Evolutionary conservation across 2,329 filamentous ascomycete species (phyloP).

Genomic region (Orbilia blumenaviensis): DNA sequence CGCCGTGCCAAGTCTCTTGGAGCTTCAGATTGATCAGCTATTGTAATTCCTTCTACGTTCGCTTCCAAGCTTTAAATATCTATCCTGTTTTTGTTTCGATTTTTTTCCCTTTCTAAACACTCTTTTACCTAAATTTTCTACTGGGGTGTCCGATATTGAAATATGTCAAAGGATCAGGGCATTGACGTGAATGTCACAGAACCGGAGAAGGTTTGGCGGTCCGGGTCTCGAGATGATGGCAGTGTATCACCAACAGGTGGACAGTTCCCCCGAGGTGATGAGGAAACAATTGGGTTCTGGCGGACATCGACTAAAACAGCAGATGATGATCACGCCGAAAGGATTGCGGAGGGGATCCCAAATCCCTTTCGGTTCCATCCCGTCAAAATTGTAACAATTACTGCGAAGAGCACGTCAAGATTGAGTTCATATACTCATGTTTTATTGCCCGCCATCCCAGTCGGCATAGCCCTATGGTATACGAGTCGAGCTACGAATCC

Average conservation of each 20-base stretch:
- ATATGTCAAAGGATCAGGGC: neutral
- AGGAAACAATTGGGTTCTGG: conserved; percentile 31
- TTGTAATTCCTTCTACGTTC: neutral
- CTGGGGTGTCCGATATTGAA: neutral
- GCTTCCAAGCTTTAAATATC: neutral
- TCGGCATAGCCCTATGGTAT: conserved; percentile 39
- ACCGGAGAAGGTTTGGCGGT: conserved; percentile 35
- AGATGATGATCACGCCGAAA: conserved; percentile 15
- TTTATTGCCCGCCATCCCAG: conserved; percentile 39
- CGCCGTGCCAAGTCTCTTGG: neutral
- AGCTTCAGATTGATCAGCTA: neutral
- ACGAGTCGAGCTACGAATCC: conserved; percentile 10
- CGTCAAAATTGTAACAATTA: conserved; percentile 26
- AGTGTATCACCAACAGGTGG: conserved; percentile 26
- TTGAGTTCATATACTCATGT: conserved; percentile 27
- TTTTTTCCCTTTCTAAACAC: neutral
- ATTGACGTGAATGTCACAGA: neutral
- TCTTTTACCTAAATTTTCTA: neutral
- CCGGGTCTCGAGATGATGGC: neutral
- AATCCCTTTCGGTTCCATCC: conserved; percentile 35
- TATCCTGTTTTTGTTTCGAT: neutral
- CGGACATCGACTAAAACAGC: conserved; percentile 19
- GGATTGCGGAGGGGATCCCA: conserved; percentile 25
- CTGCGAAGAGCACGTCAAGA: conserved; percentile 25
- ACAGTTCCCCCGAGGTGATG: neutral